phyloP scores from a whole-genome alignment of 2,329 filamentous ascomycete species.

The Leptographium radiaticola region DNA sequence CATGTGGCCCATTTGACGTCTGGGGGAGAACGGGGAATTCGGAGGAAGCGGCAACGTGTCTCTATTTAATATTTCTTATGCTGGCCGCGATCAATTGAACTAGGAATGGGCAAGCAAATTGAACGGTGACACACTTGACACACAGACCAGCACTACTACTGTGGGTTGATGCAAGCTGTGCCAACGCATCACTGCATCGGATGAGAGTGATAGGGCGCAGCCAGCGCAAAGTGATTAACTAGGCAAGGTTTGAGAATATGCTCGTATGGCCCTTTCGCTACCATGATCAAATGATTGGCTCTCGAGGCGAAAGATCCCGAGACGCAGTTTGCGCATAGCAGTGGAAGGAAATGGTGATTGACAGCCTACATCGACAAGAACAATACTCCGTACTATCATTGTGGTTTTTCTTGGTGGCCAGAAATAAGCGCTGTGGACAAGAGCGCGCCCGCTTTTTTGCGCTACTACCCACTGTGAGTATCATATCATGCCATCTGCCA shows the following conservation, averaged over 20 bases:
- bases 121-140: constrained; percentile 1
- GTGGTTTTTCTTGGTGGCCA: no score
- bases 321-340: no score
- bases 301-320: background rate
- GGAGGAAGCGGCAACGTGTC: background rate
- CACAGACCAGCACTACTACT: background rate
- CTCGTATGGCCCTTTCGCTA: background rate
- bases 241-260: background rate
- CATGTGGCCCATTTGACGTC: no score
- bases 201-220: background rate
- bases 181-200: constrained; percentile 4
- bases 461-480: no score
- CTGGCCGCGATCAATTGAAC: background rate
- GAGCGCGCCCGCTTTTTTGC: no score
- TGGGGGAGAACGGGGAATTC: background rate
- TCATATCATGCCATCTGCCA: no score
- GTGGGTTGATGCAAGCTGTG: background rate
- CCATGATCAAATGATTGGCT: background rate
- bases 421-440: no score
- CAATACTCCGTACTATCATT: no score
- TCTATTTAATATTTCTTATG: background rate
- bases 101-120: background rate
- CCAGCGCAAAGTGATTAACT: background rate
- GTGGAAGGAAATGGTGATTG: no score
- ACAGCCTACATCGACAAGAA: no score